Evolutionary conservation across 805 yeast species (phyloP), one percentile per base, ranked within the genome.

Genomic region (Jamesozyma spencerorum): DNA sequence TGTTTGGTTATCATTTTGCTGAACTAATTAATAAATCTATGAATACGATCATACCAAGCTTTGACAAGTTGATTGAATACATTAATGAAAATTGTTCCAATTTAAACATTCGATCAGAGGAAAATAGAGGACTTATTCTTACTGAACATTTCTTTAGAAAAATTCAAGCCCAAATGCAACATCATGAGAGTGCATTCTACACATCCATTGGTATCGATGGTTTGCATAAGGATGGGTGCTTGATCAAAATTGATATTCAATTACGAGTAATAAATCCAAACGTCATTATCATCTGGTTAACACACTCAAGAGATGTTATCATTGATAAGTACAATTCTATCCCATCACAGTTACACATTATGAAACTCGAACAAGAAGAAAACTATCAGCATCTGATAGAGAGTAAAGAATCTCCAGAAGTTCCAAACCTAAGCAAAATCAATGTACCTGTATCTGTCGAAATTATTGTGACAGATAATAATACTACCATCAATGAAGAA

Each of bases 61-160:
- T 85, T 49, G 56, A 71, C 3, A 57, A 63, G 13, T 51, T 66
- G 11, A 53, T 69, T 40, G 39, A 48, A 2, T 53, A 51, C 33
- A 51, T 63, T 11, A 37, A 37, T 15, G 45, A 41, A 8, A 63
- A 69, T 29, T 64, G 64, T 45, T 63, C 69, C 26, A 49, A 61
- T 18, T 41, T 72, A 46, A 59, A 56, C 38, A 52, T 68, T 10
- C 42, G 49, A 12, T 48, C 62, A 19, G 75, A 82, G 0, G 47
- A 44, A 28, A 57, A 55, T 40, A 49, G 43, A 24, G 96, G 96
- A 0, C 62, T 84, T 34, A 94, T 88, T 0, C 63, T 87, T 6
- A 94, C 96, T 0, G 97, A 88, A 57, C 95, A 86, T 62, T 81
- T 81, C 55, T 85, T 88, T 64, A 71, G 96, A 46, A 77, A 79